Base-by-base conservation (phyloP, 371 early-diverging fungal genomes). In the Furculomyces boomerangus region DNA sequence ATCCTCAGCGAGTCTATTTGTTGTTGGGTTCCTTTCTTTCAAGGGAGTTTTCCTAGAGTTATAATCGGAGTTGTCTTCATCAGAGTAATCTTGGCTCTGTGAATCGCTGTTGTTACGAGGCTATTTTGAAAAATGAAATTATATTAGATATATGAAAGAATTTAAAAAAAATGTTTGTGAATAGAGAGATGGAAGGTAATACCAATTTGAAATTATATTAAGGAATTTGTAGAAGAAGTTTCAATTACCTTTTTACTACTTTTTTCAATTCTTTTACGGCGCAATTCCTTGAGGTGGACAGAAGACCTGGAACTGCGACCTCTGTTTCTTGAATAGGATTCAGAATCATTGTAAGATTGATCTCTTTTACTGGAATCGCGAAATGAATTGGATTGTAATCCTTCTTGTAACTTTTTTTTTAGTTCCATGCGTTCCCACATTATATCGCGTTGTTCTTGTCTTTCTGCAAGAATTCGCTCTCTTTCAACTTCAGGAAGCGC, bases 401-500 rank as follows among this genome's bases (percentile, higher is more conserved):
- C 52, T 35, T 51, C 52, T 5, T 51, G 5, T 18, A 73, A 60
- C 50, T 67, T 73, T 32, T 58, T 57, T 29, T 69, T 74, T 31
- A 73, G 47, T 57, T 72, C 73, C 16, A 60, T 55, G 45, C 66
- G 72, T 50, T 72, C 73, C 35, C 59, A 58, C 35, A 70, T 55
- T 39, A 63, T 18, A 25, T 72, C 71, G 41, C 71, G 68, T 26
- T 54, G 54, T 54, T 85, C 85, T 39, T 80, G 80, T 51, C 86
- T 81, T 50, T 86, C 86, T 44, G 76, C 72, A 30, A 86, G 63
- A 61, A 85, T 83, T 30, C 74, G 72, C 58, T 86, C 86, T 62
- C 87, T 76, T 51, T 85, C 83, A 3, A 84, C 75, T 67, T 85
- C 86, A 7, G 78, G 72, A 56, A 84, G 65, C 22, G 82, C 74